Evolutionary conservation across 306 rosid genomes (phyloP), one percentile per base, ranked within the genome.

Genomic region (Cicer chorassanicum): DNA sequence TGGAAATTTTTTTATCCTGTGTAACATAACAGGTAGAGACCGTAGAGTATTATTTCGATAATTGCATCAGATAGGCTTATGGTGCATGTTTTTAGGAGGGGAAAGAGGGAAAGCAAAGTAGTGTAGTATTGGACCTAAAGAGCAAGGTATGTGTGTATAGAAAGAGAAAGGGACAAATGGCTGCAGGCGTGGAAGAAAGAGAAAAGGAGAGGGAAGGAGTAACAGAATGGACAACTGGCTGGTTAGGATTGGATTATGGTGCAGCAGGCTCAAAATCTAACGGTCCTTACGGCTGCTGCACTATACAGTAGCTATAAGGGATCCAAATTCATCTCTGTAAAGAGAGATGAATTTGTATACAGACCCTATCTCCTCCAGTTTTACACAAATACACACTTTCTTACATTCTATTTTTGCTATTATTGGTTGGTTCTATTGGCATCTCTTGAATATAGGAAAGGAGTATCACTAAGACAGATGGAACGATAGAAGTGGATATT

Each of bases 1-100:
- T 24, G 60, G 29, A 50, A 16, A 1, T 21, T n/a, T 38, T 76
- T 57, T n/a, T 68, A 60, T 78, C 64, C 12, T 2, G 19, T 68
- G 40, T 78, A 36, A 38, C 78, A 66, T 72, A 72, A 81, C 24
- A 75, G 34, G 29, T 54, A 56, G 36, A 29, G 36, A 29, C 36
- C 36, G 5, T 29, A 29, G 24, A 50, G 3, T n/a, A n/a, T n/a
- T 50, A 50, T 50, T n/a, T 2, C 21, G 19, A 50, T n/a, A 50
- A 50, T 14, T n/a, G 56, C 9, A 50, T 50, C 19, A n/a, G 56
- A 49, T 50, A 50, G 36, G 61, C 34, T 6, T 54, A 54, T 57
- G 41, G 41, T 57, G 41, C 40, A 24, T 24, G 65, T 59, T 59
- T 29, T 24, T 29, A 57, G 64, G 40, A 57, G 39, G 40, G 41